Base-by-base conservation (phyloP, 2,329 filamentous ascomycete genomes). In the Phaeoacremonium minimum region DNA sequence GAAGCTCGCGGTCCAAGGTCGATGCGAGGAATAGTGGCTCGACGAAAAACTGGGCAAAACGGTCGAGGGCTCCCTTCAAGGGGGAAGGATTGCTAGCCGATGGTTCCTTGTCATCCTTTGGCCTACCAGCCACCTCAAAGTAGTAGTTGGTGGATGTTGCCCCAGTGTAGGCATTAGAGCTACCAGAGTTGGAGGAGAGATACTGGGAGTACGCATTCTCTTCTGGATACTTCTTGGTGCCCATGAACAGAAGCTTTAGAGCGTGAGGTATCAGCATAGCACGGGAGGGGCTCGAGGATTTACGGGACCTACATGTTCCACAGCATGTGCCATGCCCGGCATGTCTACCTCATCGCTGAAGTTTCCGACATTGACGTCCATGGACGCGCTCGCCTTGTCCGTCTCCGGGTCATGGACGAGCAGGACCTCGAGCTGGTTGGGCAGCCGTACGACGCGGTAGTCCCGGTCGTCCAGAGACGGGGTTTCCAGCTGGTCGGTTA, bases 191-290 rank as follows among this genome's bases (percentile, higher is more conserved):
- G 41, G 87, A 76, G 35, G 89, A 86, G 36, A 98, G 77, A 59
- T 95, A 98, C 57, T 91, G 84, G 53, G 87, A 88, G 69, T 98
- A 98, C 46, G 86, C 91, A 61, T 98, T 97, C 64, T 96, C 91
- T 57, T 83, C 78, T 1, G 93, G 93, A 55, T 93, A 98, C 77
- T 97, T 98, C 62, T 95, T 85, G 7, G 93, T 98, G 33, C 93
- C 93, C 93, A 98, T 97, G 68, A 98, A 98, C 16, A 98, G 69
- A 46, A 96, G 68, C 73, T 82, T 44, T 7, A 39, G 17, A 29
- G 13, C 33, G n/a, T n/a, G 11, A 6, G 18, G 20, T 12, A n/a
- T 30, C 14, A 8, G 18, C 17, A 32, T 9, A 28, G 12, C 6
- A 19, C 19, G 11, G 30, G 16, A 32, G 18, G 32, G 32, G 32